Evolutionary conservation across 352 stramenopile species (phyloP), one percentile per base, ranked within the genome.

Genomic region (Pythium utonaiense): DNA sequence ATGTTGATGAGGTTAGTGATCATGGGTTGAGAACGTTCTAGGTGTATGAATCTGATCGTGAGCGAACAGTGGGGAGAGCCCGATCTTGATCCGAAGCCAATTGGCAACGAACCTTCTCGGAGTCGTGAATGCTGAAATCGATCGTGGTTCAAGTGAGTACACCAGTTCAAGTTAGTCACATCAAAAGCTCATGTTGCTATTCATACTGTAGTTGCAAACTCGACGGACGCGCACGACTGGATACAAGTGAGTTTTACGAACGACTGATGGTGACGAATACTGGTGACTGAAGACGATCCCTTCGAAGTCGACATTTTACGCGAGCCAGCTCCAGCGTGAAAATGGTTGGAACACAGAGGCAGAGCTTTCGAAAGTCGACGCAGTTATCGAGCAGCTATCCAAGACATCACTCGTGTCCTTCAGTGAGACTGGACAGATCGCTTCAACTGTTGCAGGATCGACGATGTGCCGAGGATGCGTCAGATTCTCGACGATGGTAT

Each of bases 401-500:
- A 22, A 40, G 14, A n/a, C 16, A 13, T 41, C 22, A 3, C 31
- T 65, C 13, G 31, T 48, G 6, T 24, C 10, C 21, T 71, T 95
- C 0, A 21, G 56, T 14, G 63, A 75, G 10, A 73, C 83, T 6
- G 47, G 51, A 7, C 61, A 66, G 47, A 57, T 73, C 14, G 17
- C 58, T 13, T 52, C 58, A 50, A 68, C 71, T 12, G 36, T 57
- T 38, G 62, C 69, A 25, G 78, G 73, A 16, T 59, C 70, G 24
- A 71, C 95, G 6, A 95, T 97, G 86, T 86, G 75, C 57, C 65
- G 78, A 45, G 71, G 83, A 38, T 77, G 84, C 28, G 58, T 96
- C 9, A 61, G 73, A 17, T 80, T 88, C 41, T 57, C 77, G 16
- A 72, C 81, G 6, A 88, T 93, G 78, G 77, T 78, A 60, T 48